Evolutionary conservation across 2,329 filamentous ascomycete genomes (phyloP).

Genomic region (Fusarium sororula): DNA sequence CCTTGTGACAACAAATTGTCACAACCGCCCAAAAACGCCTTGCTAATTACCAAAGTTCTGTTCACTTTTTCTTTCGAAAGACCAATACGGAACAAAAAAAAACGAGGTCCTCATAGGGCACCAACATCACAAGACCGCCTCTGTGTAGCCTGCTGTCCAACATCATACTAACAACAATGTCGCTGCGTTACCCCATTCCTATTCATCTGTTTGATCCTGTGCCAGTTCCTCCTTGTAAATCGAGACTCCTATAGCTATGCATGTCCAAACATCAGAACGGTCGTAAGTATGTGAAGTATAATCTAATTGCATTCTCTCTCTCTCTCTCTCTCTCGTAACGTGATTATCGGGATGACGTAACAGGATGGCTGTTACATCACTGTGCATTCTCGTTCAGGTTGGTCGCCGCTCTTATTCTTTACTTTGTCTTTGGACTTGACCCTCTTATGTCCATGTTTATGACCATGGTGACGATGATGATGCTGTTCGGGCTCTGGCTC

Average conservation of each 20-base stretch:
- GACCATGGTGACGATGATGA: conserved; percentile 37
- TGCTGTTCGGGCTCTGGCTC: conserved; percentile 37
- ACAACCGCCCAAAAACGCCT: conserved; percentile 33
- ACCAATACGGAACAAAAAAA: neutral
- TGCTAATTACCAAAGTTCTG: conserved; percentile 29
- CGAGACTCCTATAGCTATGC: conserved; percentile 27
- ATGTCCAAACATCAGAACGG: conserved; percentile 16
- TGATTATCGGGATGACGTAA: neutral
- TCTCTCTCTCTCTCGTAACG: neutral
- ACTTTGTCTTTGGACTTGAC: conserved; percentile 52
- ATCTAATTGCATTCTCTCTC: neutral
- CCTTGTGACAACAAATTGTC: conserved; percentile 6
- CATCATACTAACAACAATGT: conserved; percentile 4
- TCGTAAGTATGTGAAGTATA: neutral
- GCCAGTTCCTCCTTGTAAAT: conserved; percentile 3
- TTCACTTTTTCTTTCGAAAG: neutral
- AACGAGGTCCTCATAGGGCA: neutral
- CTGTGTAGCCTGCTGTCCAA: conserved; percentile 1
- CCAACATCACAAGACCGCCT: neutral
- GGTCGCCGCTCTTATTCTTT: conserved; percentile 48
- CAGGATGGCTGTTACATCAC: conserved; percentile 52
- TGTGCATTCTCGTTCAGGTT: conserved; percentile 58
- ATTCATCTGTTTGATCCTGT: neutral
- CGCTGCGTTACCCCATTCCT: neutral
- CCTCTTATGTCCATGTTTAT: conserved; percentile 49